Conservation (phyloP, 2,329 filamentous ascomycete species). For the Pseudogymnoascus destructans region DNA sequence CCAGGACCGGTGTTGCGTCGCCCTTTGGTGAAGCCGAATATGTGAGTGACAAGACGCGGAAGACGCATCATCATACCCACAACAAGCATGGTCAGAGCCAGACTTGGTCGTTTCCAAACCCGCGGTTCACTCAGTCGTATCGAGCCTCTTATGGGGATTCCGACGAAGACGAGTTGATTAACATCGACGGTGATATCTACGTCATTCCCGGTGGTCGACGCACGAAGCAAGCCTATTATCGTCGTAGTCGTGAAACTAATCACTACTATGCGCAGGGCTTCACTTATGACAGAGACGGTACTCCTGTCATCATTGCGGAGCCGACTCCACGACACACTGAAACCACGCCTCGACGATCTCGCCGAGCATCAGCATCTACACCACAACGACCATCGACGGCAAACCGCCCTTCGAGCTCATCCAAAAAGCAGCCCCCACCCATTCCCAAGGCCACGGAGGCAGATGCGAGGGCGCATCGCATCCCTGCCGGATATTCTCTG, state of each 20-base stretch:
- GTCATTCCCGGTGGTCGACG: conserved; percentile 21
- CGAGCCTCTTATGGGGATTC: conserved; percentile 27
- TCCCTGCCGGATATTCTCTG: conserved; percentile 80
- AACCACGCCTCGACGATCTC: conserved; percentile 15
- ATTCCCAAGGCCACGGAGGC: conserved; percentile 41
- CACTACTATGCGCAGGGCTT: conserved; percentile 22
- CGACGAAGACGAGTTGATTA: conserved; percentile 26
- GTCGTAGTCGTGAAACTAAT: conserved; percentile 28
- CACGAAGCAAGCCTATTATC: conserved; percentile 23
- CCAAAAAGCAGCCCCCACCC: conserved; percentile 26
- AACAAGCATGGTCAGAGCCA: conserved; percentile 15
- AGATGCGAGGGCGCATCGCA: conserved; percentile 53
- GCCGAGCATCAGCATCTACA: conserved; percentile 23
- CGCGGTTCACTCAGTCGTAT: conserved; percentile 26
- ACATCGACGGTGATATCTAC: conserved; percentile 20
- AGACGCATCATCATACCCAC: conserved; percentile 22
- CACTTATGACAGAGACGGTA: conserved; percentile 23
- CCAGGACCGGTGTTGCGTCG: conserved; percentile 14
- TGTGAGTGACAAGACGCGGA: conserved; percentile 26
- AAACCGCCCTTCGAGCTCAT: conserved; percentile 18
- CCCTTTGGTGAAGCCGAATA: conserved; percentile 23
- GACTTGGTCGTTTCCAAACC: conserved; percentile 10
- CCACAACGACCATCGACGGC: conserved; percentile 22
- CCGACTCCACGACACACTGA: conserved; percentile 9
- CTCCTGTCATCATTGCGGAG: conserved; percentile 13